A percentile compares a stretch with the other conserved stretches of the same genome.
Evolutionary conservation across 1,284 basidiomycete genomes (phyloP).

Genomic region (Xerocomus amazonicus): DNA sequence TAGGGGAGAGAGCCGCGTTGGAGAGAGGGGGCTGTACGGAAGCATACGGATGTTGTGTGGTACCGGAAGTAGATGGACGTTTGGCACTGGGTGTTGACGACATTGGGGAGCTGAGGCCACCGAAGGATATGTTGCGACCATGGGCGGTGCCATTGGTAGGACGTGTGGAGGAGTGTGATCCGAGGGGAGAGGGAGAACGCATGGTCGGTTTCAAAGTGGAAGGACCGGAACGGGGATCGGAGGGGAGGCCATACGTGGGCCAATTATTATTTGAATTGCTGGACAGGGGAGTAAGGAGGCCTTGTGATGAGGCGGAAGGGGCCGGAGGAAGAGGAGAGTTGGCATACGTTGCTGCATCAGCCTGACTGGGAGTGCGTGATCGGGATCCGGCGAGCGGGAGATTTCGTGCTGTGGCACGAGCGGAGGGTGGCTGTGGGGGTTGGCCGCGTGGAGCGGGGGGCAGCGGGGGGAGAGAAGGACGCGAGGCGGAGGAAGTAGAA

Average conservation of each 20-base stretch:
- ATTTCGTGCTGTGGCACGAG: conserved; percentile 29
- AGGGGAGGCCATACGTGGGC: conserved; percentile 56
- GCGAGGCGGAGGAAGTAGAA: conserved; percentile 34
- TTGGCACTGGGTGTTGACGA: conserved; percentile 34
- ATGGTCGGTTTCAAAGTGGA: conserved; percentile 37
- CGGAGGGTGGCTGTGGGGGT: conserved; percentile 52
- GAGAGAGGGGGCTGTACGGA: conserved; percentile 38
- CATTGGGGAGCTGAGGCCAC: conserved; percentile 35
- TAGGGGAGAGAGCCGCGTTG: conserved; percentile 58
- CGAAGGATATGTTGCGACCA: conserved; percentile 49
- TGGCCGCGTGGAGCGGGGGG: conserved; percentile 60
- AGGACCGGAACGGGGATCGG: conserved; percentile 57
- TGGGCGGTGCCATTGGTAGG: conserved; percentile 36
- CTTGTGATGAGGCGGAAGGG: conserved; percentile 42
- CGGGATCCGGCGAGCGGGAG: conserved; percentile 29
- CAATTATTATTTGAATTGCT: conserved; percentile 38
- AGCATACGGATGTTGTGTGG: conserved; percentile 49
- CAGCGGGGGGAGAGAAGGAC: conserved; percentile 61
- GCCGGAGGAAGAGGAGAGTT: conserved; percentile 54
- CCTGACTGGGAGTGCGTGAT: conserved; percentile 55
- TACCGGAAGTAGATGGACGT: conserved; percentile 39
- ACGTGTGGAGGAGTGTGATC: conserved; percentile 37
- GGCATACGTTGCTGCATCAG: conserved; percentile 49
- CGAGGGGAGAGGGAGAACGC: conserved; percentile 58
- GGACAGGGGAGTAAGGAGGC: conserved; percentile 46